Conservation (phyloP, 2,329 filamentous ascomycete genomes). For the Talaromyces sp. region DNA sequence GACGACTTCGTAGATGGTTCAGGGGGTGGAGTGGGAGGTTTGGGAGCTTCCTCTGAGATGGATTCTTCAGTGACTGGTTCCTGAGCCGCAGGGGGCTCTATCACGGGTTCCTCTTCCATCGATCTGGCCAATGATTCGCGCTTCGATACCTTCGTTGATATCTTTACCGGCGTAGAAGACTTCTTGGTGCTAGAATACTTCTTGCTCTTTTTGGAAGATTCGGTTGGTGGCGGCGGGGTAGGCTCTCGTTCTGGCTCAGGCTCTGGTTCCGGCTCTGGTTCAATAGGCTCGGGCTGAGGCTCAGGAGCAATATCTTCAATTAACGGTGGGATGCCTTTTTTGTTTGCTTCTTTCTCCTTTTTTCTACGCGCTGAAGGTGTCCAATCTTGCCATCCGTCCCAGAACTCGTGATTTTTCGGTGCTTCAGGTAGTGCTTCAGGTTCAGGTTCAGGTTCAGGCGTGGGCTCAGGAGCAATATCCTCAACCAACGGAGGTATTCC, state of each 20-base stretch:
- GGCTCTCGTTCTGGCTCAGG: conserved; percentile 9
- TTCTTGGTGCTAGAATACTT: conserved; percentile 23
- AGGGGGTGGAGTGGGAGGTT: conserved; percentile 47
- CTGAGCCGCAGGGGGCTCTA: conserved; percentile 19
- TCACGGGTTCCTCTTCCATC: conserved; percentile 11
- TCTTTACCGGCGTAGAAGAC: conserved; percentile 22
- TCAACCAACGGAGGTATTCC: conserved; percentile 16
- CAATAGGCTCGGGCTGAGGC: not conserved
- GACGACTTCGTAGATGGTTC: conserved; percentile 56
- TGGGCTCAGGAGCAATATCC: conserved; percentile 20
- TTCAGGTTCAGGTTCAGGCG: conserved; percentile 35
- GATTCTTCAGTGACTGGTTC: conserved; percentile 26
- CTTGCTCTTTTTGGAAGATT: conserved; percentile 34
- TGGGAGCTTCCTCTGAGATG: conserved; percentile 20
- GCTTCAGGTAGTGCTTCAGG: conserved; percentile 40
- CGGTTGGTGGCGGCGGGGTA: not conserved
- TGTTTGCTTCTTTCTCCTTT: conserved; percentile 15
- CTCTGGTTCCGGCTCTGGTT: conserved; percentile 28
- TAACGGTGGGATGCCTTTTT: conserved; percentile 12
- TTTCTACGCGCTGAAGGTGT: not conserved
- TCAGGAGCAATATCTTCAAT: conserved; percentile 19
- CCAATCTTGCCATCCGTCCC: conserved; percentile 11
- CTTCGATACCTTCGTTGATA: conserved; percentile 21
- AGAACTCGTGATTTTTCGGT: conserved; percentile 13
- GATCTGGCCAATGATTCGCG: conserved; percentile 22